Evolutionary conservation across 352 stramenopile genomes (phyloP).

Genomic region (Phytophthora niederhauseri): DNA sequence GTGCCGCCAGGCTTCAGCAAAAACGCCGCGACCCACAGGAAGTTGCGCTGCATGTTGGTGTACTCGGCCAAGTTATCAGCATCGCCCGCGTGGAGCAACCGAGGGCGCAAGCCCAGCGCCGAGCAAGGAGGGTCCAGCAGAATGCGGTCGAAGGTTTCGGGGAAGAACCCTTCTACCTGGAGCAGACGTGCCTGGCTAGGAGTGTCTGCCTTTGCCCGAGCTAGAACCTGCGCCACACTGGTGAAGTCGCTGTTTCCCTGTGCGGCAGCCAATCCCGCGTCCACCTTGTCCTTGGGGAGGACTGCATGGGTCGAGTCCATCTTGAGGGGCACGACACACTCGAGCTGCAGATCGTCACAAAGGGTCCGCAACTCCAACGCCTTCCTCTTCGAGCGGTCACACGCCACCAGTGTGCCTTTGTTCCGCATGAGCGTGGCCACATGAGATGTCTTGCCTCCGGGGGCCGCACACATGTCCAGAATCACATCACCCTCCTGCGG

Average conservation of each 20-base stretch:
- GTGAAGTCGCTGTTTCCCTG: slow-evolving; percentile 24
- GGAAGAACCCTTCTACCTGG: slow-evolving; percentile 87
- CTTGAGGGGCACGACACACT: slow-evolving; percentile 61
- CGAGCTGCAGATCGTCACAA: slow-evolving; percentile 69
- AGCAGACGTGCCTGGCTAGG: slow-evolving; percentile 68
- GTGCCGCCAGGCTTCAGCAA: slow-evolving; percentile 92
- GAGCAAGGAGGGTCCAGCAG: slow-evolving; percentile 94
- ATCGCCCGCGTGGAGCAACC: slow-evolving; percentile 86
- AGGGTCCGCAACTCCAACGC: slow-evolving; percentile 76
- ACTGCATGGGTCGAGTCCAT: slow-evolving; percentile 93
- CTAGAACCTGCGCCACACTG: slow-evolving; percentile 70
- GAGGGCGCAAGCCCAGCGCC: slow-evolving; percentile 92
- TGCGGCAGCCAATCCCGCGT: slow-evolving; percentile 5
- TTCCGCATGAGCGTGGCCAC: slow-evolving; percentile 93
- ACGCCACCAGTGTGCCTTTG: slow-evolving; percentile 82
- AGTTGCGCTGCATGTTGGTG: slow-evolving; percentile 89
- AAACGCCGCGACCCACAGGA: slow-evolving; percentile 85
- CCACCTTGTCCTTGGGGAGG: slow-evolving; percentile 49
- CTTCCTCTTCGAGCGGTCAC: slow-evolving; percentile 93
- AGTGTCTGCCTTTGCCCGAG: slow-evolving; percentile 46
- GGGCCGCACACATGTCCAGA: slow-evolving; percentile 95
- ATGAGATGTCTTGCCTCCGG: slow-evolving; percentile 94
- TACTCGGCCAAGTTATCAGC: slow-evolving; percentile 76
- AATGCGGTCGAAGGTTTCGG: slow-evolving; percentile 95
- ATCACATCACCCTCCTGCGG: slow-evolving; percentile 86